Percentiles rank a stretch among this genome's conserved stretches.
Evolutionary conservation across 1,284 basidiomycete genomes (phyloP).

Genomic region (Apiotrichum veenhuisii): DNA sequence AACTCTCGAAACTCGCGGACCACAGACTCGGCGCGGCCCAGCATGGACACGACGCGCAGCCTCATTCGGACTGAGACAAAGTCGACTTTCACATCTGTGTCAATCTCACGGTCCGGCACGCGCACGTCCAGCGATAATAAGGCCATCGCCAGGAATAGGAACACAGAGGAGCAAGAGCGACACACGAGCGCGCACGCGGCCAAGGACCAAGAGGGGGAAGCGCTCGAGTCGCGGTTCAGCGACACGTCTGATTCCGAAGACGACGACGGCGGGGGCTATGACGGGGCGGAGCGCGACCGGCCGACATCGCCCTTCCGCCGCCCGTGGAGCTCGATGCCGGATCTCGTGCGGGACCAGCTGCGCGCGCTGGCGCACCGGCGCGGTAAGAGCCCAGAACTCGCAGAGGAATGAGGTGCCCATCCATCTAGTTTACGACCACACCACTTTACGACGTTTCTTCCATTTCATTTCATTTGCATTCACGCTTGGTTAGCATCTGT

Average conservation of each 20-base stretch:
- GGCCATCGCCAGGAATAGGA: too few species aligned
- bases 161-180: background rate
- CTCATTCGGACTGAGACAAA: background rate
- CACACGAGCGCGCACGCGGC: too few species aligned
- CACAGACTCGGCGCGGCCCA: background rate
- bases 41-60: background rate
- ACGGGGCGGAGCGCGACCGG: background rate
- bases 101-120: background rate
- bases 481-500: too few species aligned
- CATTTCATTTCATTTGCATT: too few species aligned
- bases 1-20: background rate
- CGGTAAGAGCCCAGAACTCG: background rate
- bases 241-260: conserved; percentile 1
- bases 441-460: too few species aligned
- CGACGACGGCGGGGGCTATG: background rate
- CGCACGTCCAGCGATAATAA: too few species aligned
- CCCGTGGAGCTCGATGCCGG: conserved; percentile 1
- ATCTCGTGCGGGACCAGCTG: conserved; percentile 4
- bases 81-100: background rate
- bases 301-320: background rate
- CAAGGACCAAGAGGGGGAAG: background rate
- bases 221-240: conserved; percentile 2
- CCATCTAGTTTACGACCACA: too few species aligned
- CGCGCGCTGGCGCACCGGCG: background rate
- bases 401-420: background rate